Evolutionary conservation across 371 early-diverging fungal species (phyloP).

Genomic region (Mortierella sp.): DNA sequence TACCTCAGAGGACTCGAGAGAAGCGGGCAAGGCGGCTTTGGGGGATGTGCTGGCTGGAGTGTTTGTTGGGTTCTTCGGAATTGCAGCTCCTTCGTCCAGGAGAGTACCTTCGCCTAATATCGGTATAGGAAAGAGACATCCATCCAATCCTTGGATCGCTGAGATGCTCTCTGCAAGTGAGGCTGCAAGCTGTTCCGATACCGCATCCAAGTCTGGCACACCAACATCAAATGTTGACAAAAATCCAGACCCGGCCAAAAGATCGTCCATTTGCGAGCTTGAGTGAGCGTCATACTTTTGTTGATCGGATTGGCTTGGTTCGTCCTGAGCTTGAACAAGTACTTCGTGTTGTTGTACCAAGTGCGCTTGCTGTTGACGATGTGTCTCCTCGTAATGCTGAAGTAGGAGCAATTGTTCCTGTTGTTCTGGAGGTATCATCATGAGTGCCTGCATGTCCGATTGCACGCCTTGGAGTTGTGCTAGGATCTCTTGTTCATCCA

Average conservation of each 20-base stretch:
- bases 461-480: slow-evolving; percentile 33
- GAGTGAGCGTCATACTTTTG: slow-evolving; percentile 1
- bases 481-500: slow-evolving; percentile 37
- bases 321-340: background rate
- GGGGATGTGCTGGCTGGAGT: slow-evolving; percentile 17
- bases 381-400: slow-evolving; percentile 47
- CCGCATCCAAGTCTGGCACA: slow-evolving; percentile 44
- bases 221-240: slow-evolving; percentile 27
- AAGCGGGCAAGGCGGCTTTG: slow-evolving; percentile 7
- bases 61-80: background rate
- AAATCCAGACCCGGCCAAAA: slow-evolving; percentile 13
- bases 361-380: slow-evolving; percentile 30
- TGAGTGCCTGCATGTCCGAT: slow-evolving; percentile 42
- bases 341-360: slow-evolving; percentile 3
- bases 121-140: slow-evolving; percentile 4
- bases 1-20: slow-evolving; percentile 4
- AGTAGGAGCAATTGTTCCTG: slow-evolving; percentile 50
- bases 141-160: slow-evolving; percentile 5
- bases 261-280: background rate
- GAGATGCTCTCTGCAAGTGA: slow-evolving; percentile 38
- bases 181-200: slow-evolving; percentile 40
- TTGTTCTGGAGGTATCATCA: slow-evolving; percentile 54
- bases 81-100: background rate
- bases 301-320: background rate
- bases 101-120: background rate